phyloP scores from a whole-genome alignment of 306 rosid species.

The Macrotyloma uniflorum region DNA sequence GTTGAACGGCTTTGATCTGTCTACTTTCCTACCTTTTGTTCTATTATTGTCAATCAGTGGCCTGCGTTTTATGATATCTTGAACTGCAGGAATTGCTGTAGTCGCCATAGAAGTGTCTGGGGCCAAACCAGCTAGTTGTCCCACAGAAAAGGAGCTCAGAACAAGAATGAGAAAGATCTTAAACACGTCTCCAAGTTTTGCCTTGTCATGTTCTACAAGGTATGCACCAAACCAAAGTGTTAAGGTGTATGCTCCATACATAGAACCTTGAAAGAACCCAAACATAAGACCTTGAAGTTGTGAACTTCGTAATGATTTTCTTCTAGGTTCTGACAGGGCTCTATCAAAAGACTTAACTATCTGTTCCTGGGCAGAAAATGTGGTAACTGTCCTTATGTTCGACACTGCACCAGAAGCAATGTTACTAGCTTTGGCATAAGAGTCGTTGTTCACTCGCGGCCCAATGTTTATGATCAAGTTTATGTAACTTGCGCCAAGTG shows the following conservation, averaged over 20 bases:
- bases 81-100: constrained; percentile 70
- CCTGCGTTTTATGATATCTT: constrained; percentile 63
- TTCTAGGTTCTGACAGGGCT: constrained; percentile 70
- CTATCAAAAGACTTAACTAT: constrained; percentile 68
- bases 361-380: constrained; percentile 87
- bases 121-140: constrained; percentile 90
- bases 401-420: constrained; percentile 93
- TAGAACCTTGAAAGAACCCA: constrained; percentile 78
- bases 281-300: constrained; percentile 72
- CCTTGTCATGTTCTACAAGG: constrained; percentile 54
- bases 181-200: constrained; percentile 63
- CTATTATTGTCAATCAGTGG: constrained; percentile 55
- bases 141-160: constrained; percentile 90
- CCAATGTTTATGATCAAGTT: constrained; percentile 78
- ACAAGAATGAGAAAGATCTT: constrained; percentile 92
- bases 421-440: constrained; percentile 82
- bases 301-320: constrained; percentile 61
- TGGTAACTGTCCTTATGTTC: constrained; percentile 78
- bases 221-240: constrained; percentile 78
- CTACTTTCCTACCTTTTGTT: constrained; percentile 53
- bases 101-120: constrained; percentile 86
- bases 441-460: constrained; percentile 62
- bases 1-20: constrained; percentile 51
- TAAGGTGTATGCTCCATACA: constrained; percentile 85
- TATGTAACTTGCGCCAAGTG: constrained; percentile 90